phyloP scores from a whole-genome alignment of 2,329 filamentous ascomycete species.

The Neurospora sp. region DNA sequence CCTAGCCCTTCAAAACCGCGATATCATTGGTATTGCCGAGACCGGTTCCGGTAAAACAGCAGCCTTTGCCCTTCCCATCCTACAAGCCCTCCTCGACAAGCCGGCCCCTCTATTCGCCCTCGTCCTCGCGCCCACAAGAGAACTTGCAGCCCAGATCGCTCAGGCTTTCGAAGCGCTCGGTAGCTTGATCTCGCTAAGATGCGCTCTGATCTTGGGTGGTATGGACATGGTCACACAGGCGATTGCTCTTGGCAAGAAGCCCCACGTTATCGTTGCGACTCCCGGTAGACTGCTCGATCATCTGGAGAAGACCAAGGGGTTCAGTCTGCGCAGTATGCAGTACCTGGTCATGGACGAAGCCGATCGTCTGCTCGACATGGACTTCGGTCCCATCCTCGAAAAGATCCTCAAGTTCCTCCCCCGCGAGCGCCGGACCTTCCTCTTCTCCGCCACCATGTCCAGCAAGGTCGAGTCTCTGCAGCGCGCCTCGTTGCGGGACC shows the following conservation, averaged over 20 bases:
- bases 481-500: conserved; percentile 77
- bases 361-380: conserved; percentile 82
- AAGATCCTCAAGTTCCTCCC: conserved; percentile 88
- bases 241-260: conserved; percentile 90
- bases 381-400: conserved; percentile 86
- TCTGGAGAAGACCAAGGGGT: conserved; percentile 93
- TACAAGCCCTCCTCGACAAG: conserved; percentile 82
- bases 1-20: conserved; percentile 64
- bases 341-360: conserved; percentile 95
- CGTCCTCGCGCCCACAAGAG: conserved; percentile 83
- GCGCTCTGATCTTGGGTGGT: conserved; percentile 79
- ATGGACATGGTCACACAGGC: conserved; percentile 92
- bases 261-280: conserved; percentile 87
- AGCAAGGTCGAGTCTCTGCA: conserved; percentile 90
- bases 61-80: conserved; percentile 85
- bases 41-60: conserved; percentile 95
- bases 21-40: conserved; percentile 89
- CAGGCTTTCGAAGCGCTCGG: conserved; percentile 82
- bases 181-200: conserved; percentile 77
- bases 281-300: conserved; percentile 79
- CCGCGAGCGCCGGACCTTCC: conserved; percentile 66
- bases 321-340: conserved; percentile 66
- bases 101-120: conserved; percentile 82
- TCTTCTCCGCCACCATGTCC: conserved; percentile 92
- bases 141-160: conserved; percentile 85